Conservation (phyloP, 495 filamentous ascomycete genomes). For the Oidiodendron maius region DNA sequence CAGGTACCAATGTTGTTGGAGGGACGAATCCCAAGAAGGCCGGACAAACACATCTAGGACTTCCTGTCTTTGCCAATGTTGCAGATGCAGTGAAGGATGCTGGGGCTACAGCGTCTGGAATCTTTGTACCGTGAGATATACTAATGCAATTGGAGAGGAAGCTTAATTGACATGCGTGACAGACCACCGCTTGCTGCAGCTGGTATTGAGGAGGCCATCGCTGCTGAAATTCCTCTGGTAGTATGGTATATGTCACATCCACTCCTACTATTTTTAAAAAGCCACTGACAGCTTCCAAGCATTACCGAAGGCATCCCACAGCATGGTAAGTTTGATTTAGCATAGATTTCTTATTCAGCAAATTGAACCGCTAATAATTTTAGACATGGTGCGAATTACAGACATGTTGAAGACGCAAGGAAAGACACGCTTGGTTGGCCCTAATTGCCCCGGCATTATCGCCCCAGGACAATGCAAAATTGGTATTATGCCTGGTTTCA, state of each 20-base stretch:
- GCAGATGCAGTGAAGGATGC: slow-evolving; percentile 85
- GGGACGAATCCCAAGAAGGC: slow-evolving; percentile 99
- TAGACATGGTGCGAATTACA: slow-evolving; percentile 99
- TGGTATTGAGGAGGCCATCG: slow-evolving; percentile 95
- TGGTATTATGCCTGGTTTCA: slow-evolving; percentile 99
- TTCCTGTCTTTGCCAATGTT: slow-evolving; percentile 89
- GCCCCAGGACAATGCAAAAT: slow-evolving; percentile 99
- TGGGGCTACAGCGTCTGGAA: slow-evolving; percentile 84
- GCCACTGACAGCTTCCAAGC: slow-evolving; percentile 31
- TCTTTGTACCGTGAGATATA: slow-evolving; percentile 84
- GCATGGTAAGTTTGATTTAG: slow-evolving; percentile 58
- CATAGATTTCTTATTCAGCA: slow-evolving; percentile 12
- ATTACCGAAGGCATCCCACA: slow-evolving; percentile 99
- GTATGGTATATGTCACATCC: slow-evolving; percentile 59
- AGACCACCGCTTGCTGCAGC: slow-evolving; percentile 86
- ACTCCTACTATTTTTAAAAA: slow-evolving; percentile 14
- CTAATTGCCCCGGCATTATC: slow-evolving; percentile 99
- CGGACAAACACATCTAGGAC: slow-evolving; percentile 79
- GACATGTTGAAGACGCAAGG: slow-evolving; percentile 95
- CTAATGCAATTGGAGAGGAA: neutral
- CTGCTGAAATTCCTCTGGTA: slow-evolving; percentile 84
- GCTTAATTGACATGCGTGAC: slow-evolving; percentile 10
- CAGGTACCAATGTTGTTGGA: slow-evolving; percentile 94
- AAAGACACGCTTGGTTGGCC: slow-evolving; percentile 94
- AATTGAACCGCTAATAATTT: slow-evolving; percentile 6